Percentiles rank a stretch among this genome's conserved stretches.
phyloP scores from a whole-genome alignment of 2,329 filamentous ascomycete genomes.

The Cladosporium sp. region DNA sequence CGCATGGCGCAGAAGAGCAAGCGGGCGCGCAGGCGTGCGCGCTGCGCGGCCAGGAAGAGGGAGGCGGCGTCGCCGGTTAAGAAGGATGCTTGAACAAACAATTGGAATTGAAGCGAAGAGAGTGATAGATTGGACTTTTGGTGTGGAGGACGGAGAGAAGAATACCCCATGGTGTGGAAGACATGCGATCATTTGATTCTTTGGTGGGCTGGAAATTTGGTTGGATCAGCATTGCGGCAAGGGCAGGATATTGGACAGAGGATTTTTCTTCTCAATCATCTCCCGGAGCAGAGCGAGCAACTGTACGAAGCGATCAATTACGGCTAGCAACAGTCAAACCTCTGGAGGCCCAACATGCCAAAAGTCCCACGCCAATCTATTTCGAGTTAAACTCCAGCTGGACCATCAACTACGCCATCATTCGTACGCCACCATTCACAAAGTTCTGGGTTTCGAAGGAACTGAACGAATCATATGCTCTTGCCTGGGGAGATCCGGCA shows the following conservation, averaged over 20 bases:
- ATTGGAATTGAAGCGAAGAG: too few relatives aligned
- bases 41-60: constrained; percentile 7
- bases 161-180: neutral
- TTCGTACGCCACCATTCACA: neutral
- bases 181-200: too few relatives aligned
- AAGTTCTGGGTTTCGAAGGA: too few relatives aligned
- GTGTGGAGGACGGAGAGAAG: neutral
- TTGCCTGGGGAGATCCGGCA: neutral
- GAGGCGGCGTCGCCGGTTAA: constrained; percentile 7
- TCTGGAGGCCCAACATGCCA: neutral
- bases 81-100: neutral
- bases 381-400: neutral
- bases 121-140: neutral
- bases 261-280: neutral
- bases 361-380: neutral
- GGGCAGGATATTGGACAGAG: neutral
- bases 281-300: neutral
- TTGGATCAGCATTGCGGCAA: neutral
- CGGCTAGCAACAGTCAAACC: neutral
- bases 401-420: neutral
- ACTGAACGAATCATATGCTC: too few relatives aligned
- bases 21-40: constrained; percentile 10
- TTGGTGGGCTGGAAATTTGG: neutral
- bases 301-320: neutral
- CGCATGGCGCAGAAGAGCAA: constrained; percentile 16